phyloP scores from a whole-genome alignment of 129 eudicot genomes.

The Lonicera japonica region DNA sequence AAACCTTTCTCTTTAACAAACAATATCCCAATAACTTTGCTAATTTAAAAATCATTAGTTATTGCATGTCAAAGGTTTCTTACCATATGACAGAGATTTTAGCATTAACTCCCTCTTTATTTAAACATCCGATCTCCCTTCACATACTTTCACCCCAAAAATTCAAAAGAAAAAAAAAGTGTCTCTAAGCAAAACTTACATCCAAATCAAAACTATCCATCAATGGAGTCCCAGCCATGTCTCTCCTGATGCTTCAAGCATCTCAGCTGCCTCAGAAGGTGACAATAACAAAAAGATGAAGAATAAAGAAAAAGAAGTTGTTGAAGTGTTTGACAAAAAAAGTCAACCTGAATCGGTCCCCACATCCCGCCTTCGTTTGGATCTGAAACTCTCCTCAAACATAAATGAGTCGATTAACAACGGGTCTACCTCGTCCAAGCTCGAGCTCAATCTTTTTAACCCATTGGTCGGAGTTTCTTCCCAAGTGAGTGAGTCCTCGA shows the following conservation, averaged over 20 bases:
- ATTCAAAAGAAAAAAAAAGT: no score
- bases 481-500: constrained; percentile 6
- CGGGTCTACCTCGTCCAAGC: constrained; percentile 2
- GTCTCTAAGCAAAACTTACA: not conserved
- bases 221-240: constrained; percentile 19
- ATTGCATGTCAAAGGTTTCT: not conserved
- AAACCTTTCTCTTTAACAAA: no score
- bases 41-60: no score
- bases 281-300: constrained; percentile 26
- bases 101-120: not conserved
- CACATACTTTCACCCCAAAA: not conserved
- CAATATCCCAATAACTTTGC: no score
- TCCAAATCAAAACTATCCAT: not conserved
- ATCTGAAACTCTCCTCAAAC: constrained; percentile 27
- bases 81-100: not conserved
- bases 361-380: constrained; percentile 24
- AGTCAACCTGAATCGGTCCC: constrained; percentile 7
- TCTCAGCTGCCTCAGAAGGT: constrained; percentile 41
- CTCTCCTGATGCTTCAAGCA: constrained; percentile 58
- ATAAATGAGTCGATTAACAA: constrained; percentile 18
- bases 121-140: not conserved
- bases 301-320: constrained; percentile 9
- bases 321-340: constrained; percentile 14
- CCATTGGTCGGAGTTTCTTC: not conserved
- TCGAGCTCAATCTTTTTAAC: constrained; percentile 44